These are phyloP conservation scores for Moesziomyces sp. DNA, from an alignment of 1,284 basidiomycete species.

Conservation along the genomic window DNA sequence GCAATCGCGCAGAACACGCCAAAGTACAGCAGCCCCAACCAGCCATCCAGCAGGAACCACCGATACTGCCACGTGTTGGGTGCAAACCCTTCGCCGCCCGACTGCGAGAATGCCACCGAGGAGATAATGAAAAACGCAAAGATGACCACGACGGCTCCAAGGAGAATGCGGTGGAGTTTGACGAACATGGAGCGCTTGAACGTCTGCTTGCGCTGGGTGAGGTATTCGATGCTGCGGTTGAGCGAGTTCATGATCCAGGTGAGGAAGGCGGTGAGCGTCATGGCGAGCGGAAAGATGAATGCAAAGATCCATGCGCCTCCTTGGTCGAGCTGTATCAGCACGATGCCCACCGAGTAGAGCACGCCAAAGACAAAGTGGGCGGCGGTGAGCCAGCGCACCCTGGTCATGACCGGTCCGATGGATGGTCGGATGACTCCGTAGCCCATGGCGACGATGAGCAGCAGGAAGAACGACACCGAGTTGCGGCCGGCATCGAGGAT, in stretches of 20 bases:
- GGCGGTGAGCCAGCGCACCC: constrained; percentile 79
- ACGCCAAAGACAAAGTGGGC: constrained; percentile 93
- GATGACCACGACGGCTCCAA: constrained; percentile 84
- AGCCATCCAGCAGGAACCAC: constrained; percentile 98
- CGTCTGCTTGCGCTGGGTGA: constrained; percentile 61
- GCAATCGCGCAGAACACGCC: constrained; percentile 81
- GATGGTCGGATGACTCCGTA: constrained; percentile 73
- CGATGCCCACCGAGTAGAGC: constrained; percentile 71
- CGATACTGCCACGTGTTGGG: constrained; percentile 91
- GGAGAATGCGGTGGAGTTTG: constrained; percentile 85
- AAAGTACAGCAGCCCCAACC: constrained; percentile 76
- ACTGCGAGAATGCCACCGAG: constrained; percentile 87
- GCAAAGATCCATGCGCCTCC: constrained; percentile 67
- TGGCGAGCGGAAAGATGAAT: constrained; percentile 86
- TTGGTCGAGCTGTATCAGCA: constrained; percentile 78
- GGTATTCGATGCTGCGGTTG: constrained; percentile 59
- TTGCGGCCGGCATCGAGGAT: constrained; percentile 93
- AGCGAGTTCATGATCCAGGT: constrained; percentile 77
- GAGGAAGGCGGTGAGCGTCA: constrained; percentile 92
- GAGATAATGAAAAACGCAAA: constrained; percentile 88
- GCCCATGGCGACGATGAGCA: constrained; percentile 79
- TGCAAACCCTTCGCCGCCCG: constrained; percentile 89
- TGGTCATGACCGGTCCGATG: constrained; percentile 81
- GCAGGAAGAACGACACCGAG: constrained; percentile 92
- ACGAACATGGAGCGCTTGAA: constrained; percentile 68